Evolutionary conservation across 2,329 filamentous ascomycete genomes (phyloP), one percentile per base, ranked within the genome.

Genomic region (Aspergillus fumigatus): DNA sequence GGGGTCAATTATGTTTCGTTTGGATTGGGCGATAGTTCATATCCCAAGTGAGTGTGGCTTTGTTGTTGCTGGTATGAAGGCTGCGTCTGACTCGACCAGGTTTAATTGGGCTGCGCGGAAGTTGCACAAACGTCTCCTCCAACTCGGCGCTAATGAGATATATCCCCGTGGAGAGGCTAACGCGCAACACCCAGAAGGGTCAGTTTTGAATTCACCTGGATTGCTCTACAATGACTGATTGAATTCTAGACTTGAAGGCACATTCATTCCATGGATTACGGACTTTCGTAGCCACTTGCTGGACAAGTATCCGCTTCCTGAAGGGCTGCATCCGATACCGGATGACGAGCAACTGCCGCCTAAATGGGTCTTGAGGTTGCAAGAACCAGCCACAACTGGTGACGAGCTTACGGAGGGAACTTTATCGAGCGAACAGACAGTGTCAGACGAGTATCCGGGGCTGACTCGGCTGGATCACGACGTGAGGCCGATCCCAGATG

Each of bases 61-160:
- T 4, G 7, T 14, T 14, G 14, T 2, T 17, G 17, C 3, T 25
- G n/a, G 23, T n/a, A 25, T n/a, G 17, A 17, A 51, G 17, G 48
- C 19, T 2, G 9, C 55, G 53, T 32, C 55, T 63, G n/a, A 62
- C 29, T 14, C 47, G 2, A 5, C 3, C 59, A 93, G 89, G 67
- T 96, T 91, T 75, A 99, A 99, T 76, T 96, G 90, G 85, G 92
- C 93, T 19, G 89, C 89, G 48, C 84, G 92, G 51, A 96, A 97
- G 74, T 80, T 99, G 48, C 86, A 92, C 66, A 93, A 92, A 65
- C 85, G 94, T 17, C 79, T 99, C 35, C 73, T 87, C 40, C 92
- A 96, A 70, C 83, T 99, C 0, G 93, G 93, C 1, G 94, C 90
- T 2, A 80, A 80, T 45, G 84, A 90, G 50, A 84, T 94, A 60